Percentiles rank a stretch among this genome's conserved stretches.
These are phyloP conservation scores for Lodderomyces oxycetoniae DNA, from an alignment of 1,139 yeast species.

Conservation along the genomic window DNA sequence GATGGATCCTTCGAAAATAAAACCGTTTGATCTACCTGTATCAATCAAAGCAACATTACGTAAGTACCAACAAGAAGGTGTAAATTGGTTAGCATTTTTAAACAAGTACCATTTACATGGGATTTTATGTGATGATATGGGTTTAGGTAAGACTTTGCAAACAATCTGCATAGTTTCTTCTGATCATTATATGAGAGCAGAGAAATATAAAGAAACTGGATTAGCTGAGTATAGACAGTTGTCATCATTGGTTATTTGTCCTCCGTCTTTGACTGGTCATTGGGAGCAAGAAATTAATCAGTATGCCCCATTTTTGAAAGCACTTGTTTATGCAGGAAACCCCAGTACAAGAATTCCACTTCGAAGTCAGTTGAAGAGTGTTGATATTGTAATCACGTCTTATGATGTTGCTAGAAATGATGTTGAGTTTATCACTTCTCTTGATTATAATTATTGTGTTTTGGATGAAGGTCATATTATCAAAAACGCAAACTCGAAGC, in stretches of 20 bases:
- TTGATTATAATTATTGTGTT: slow-evolving; percentile 88
- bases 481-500: slow-evolving; percentile 83
- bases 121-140: slow-evolving; percentile 98
- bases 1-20: slow-evolving; percentile 96
- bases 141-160: slow-evolving; percentile 94
- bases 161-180: slow-evolving; percentile 96
- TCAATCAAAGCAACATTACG: slow-evolving; percentile 89
- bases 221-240: slow-evolving; percentile 68
- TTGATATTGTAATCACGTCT: slow-evolving; percentile 87
- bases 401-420: slow-evolving; percentile 97
- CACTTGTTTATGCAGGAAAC: slow-evolving; percentile 86
- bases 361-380: slow-evolving; percentile 48
- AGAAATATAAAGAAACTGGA: slow-evolving; percentile 56
- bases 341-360: slow-evolving; percentile 68
- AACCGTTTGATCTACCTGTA: slow-evolving; percentile 84
- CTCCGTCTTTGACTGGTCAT: slow-evolving; percentile 96
- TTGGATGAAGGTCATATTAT: slow-evolving; percentile 98
- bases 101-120: slow-evolving; percentile 96
- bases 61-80: slow-evolving; percentile 97
- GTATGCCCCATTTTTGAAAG: slow-evolving; percentile 83
- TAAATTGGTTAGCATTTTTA: slow-evolving; percentile 94
- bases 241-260: slow-evolving; percentile 87
- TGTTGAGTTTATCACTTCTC: slow-evolving; percentile 53
- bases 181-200: slow-evolving; percentile 83
- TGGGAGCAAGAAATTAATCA: slow-evolving; percentile 96